These are phyloP conservation scores for Auxenochlorella pyrenoidosa DNA, from an alignment of 139 green algal species.

Conservation along the genomic window DNA sequence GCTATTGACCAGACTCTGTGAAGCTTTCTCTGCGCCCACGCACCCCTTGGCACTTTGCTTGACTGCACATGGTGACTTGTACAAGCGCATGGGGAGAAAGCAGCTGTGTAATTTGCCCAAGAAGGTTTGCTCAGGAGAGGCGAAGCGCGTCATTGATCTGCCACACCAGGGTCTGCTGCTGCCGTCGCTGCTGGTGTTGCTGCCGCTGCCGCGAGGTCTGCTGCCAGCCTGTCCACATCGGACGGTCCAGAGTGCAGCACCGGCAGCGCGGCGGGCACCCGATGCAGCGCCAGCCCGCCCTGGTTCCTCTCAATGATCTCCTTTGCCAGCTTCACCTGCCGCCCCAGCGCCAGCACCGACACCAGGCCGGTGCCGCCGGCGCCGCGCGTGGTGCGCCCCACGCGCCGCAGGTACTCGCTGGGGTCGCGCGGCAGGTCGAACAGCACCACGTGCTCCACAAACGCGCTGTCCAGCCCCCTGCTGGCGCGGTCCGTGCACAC, in stretches of 20 bases:
- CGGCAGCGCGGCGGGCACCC: constrained; percentile 56
- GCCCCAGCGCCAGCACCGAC: constrained; percentile 85
- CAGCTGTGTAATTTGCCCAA: background rate
- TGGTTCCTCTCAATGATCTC: constrained; percentile 78
- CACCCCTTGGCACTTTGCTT: background rate
- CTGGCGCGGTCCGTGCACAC: constrained; percentile 84
- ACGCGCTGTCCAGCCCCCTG: constrained; percentile 78
- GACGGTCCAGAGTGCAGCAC: background rate
- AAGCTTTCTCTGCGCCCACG: background rate
- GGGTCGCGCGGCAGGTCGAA: constrained; percentile 98
- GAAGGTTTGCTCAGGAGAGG: background rate
- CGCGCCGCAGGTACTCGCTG: constrained; percentile 92
- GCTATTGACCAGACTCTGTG: too few species aligned
- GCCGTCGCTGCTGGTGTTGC: background rate
- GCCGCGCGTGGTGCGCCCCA: constrained; percentile 89
- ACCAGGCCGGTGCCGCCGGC: constrained; percentile 80
- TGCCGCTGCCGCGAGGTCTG: background rate
- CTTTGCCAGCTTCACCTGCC: constrained; percentile 80
- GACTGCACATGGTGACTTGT: background rate
- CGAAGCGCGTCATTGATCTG: background rate
- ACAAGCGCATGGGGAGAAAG: background rate
- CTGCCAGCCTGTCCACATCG: background rate
- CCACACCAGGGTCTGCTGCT: background rate
- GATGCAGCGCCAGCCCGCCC: constrained; percentile 77
- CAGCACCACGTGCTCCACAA: constrained; percentile 88